phyloP scores from a whole-genome alignment of 1,284 basidiomycete species.

The Laetiporus sulphureus region DNA sequence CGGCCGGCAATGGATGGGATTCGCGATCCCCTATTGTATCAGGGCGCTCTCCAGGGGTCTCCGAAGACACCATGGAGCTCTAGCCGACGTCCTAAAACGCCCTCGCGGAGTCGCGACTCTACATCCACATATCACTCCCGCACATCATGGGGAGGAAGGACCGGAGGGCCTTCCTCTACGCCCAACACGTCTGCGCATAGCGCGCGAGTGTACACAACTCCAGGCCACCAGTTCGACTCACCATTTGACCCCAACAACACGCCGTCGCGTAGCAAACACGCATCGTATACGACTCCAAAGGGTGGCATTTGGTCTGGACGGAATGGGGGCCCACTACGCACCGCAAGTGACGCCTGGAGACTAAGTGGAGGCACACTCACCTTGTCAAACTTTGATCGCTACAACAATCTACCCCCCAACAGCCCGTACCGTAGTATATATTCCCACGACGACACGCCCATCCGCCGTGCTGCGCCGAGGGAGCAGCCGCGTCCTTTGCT shows the following conservation, averaged over 20 bases:
- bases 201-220: constrained; percentile 39
- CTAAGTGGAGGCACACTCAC: constrained; percentile 3
- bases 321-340: too few relatives aligned
- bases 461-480: constrained; percentile 20
- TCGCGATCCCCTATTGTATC: constrained; percentile 51
- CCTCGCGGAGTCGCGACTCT: constrained; percentile 28
- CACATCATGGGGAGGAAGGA: constrained; percentile 40
- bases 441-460: constrained; percentile 27
- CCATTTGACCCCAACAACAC: constrained; percentile 70
- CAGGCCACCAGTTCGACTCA: constrained; percentile 37
- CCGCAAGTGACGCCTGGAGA: constrained; percentile 18
- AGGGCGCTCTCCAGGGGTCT: constrained; percentile 43
- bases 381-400: constrained; percentile 5
- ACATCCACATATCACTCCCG: constrained; percentile 34
- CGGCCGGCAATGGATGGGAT: constrained; percentile 26
- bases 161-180: constrained; percentile 39
- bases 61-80: constrained; percentile 38
- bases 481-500: constrained; percentile 8
- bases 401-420: constrained; percentile 10
- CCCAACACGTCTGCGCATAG: constrained; percentile 37
- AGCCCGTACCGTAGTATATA: constrained; percentile 15
- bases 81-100: constrained; percentile 37
- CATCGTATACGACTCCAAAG: constrained; percentile 54
- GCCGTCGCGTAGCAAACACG: constrained; percentile 59
- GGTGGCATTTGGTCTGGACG: constrained; percentile 36